Conservation (phyloP, 192 early-diverging fungal species). For the Mortierella hygrophila region DNA sequence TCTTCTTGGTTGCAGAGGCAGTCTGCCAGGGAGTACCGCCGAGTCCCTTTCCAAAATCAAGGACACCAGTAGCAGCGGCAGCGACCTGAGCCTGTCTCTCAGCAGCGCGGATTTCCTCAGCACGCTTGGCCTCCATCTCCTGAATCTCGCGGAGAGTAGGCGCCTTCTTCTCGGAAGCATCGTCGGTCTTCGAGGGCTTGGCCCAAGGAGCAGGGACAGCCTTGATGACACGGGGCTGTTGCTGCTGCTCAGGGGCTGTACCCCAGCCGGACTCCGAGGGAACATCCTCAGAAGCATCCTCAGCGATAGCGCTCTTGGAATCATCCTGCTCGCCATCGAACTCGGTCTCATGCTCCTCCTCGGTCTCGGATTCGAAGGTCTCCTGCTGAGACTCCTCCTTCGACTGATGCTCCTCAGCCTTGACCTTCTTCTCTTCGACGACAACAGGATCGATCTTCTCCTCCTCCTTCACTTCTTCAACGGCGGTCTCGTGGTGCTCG, state of each 20-base stretch:
- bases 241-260: background rate
- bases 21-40: constrained; percentile 16
- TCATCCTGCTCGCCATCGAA: constrained; percentile 1
- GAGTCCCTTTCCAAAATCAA: constrained; percentile 17
- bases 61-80: background rate
- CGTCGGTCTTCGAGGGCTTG: constrained; percentile 20
- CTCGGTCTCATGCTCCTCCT: background rate
- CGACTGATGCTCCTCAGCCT: constrained; percentile 37
- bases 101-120: constrained; percentile 30
- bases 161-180: constrained; percentile 34
- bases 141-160: constrained; percentile 69
- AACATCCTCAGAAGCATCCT: background rate
- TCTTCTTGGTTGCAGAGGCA: constrained; percentile 61
- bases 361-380: background rate
- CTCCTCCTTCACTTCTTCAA: constrained; percentile 67
- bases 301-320: background rate
- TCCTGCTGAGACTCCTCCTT: background rate
- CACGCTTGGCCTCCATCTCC: constrained; percentile 65
- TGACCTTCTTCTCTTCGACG: constrained; percentile 11
- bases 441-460: background rate
- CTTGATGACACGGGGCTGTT: constrained; percentile 23
- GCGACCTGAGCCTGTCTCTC: constrained; percentile 17
- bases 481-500: constrained; percentile 37
- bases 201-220: constrained; percentile 40
- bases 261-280: background rate